These are phyloP conservation scores for Pyrenophora graminea DNA, from an alignment of 2,329 filamentous ascomycete species.

Conservation along the genomic window DNA sequence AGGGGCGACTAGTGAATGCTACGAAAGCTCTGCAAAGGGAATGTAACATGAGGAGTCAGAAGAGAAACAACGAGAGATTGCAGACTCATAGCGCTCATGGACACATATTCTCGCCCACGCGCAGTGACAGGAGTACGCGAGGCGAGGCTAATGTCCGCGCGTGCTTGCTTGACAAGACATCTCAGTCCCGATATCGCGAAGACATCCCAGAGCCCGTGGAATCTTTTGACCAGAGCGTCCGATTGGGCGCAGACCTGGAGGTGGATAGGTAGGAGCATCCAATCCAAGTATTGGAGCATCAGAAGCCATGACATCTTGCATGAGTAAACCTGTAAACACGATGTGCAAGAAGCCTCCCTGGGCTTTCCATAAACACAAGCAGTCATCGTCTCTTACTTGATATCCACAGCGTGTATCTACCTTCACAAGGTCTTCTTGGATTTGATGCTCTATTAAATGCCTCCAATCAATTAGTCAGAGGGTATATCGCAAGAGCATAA, in stretches of 20 bases:
- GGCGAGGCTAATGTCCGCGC: constrained; percentile 9
- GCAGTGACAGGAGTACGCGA: constrained; percentile 4
- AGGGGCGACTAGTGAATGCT: constrained; percentile 28
- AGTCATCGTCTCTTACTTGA: neutral
- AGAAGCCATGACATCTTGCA: constrained; percentile 8
- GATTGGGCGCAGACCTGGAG: constrained; percentile 27
- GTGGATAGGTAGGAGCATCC: constrained; percentile 29
- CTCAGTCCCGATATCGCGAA: constrained; percentile 16
- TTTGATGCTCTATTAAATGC: neutral
- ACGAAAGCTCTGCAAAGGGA: constrained; percentile 25
- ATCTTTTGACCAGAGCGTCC: constrained; percentile 22
- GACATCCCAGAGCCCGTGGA: constrained; percentile 8
- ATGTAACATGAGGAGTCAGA: constrained; percentile 31
- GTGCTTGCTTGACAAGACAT: constrained; percentile 30
- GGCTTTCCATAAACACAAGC: neutral
- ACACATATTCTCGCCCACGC: constrained; percentile 23
- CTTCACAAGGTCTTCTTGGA: neutral
- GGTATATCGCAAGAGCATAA: neutral
- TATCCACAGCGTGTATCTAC: neutral
- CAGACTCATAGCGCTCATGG: constrained; percentile 8
- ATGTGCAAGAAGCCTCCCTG: constrained; percentile 11
- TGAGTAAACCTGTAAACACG: constrained; percentile 15
- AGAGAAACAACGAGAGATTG: constrained; percentile 14
- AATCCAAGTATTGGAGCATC: constrained; percentile 29
- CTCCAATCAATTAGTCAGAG: neutral